Percentiles rank a stretch among this genome's conserved stretches.
These are phyloP conservation scores for Yamagishiella unicocca DNA, from an alignment of 139 green algal species.

Conservation along the genomic window DNA sequence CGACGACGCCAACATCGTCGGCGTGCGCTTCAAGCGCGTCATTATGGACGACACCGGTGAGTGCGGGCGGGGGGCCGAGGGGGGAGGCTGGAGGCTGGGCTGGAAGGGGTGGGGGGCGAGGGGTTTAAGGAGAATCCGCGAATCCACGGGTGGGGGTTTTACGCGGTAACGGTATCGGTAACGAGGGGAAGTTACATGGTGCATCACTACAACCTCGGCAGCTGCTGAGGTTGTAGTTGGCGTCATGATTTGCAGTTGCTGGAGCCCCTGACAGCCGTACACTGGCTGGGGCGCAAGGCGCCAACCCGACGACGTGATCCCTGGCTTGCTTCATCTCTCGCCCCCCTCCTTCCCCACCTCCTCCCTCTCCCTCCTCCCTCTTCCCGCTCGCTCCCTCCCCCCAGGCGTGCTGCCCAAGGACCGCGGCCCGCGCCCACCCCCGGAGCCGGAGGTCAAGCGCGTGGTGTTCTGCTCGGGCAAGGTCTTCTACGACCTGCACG, in stretches of 20 bases:
- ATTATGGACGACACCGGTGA: constrained; percentile 95
- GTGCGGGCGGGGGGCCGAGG: neutral
- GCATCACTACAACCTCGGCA: too few relatives aligned
- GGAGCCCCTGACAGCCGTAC: too few relatives aligned
- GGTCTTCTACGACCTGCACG: constrained; percentile 98
- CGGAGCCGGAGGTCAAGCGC: constrained; percentile 81
- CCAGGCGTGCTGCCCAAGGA: constrained; percentile 70
- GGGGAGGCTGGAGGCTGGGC: neutral
- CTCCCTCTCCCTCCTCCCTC: too few relatives aligned
- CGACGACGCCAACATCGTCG: constrained; percentile 86
- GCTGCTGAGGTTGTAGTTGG: too few relatives aligned
- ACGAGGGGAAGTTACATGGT: too few relatives aligned
- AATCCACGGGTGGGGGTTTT: too few relatives aligned
- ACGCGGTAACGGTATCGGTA: too few relatives aligned
- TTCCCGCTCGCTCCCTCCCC: neutral
- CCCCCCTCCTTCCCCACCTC: neutral
- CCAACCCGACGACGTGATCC: neutral
- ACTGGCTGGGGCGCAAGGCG: too few relatives aligned
- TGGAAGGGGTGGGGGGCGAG: too few relatives aligned
- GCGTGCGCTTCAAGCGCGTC: constrained; percentile 96
- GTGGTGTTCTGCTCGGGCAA: constrained; percentile 96
- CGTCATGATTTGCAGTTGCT: too few relatives aligned
- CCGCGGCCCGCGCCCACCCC: constrained; percentile 70
- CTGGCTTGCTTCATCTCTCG: neutral
- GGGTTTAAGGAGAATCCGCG: too few relatives aligned